phyloP scores from a whole-genome alignment of 2,329 filamentous ascomycete genomes.

The Thermoascus crustaceus region DNA sequence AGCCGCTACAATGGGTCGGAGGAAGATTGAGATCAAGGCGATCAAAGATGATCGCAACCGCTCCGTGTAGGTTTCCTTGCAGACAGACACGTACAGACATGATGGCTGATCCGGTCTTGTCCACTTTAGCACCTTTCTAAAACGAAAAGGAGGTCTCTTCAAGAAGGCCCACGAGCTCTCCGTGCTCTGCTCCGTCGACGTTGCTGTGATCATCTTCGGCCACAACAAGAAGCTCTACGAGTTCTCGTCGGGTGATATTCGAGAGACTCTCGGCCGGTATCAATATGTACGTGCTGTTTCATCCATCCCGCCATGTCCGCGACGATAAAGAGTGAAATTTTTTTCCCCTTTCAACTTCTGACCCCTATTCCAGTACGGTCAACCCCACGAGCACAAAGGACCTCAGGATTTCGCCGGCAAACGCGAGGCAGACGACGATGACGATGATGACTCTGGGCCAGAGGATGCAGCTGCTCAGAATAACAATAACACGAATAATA shows the following conservation, averaged over 20 bases:
- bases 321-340: slow-evolving; percentile 14
- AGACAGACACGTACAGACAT: background rate
- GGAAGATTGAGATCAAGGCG: slow-evolving; percentile 99
- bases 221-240: slow-evolving; percentile 99
- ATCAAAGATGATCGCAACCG: slow-evolving; percentile 98
- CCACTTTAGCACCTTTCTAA: slow-evolving; percentile 73
- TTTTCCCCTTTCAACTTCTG: background rate
- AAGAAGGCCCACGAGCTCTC: slow-evolving; percentile 99
- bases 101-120: slow-evolving; percentile 7
- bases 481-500: slow-evolving; percentile 26
- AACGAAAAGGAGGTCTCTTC: slow-evolving; percentile 96
- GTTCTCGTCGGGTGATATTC: slow-evolving; percentile 91
- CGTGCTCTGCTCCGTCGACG: slow-evolving; percentile 95
- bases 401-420: slow-evolving; percentile 84
- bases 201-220: slow-evolving; percentile 96
- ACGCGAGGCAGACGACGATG: slow-evolving; percentile 67
- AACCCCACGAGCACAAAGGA: slow-evolving; percentile 91
- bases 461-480: slow-evolving; percentile 51
- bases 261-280: slow-evolving; percentile 78
- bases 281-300: slow-evolving; percentile 64
- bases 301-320: slow-evolving; percentile 4
- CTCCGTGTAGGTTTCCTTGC: slow-evolving; percentile 68
- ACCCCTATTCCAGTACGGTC: slow-evolving; percentile 62
- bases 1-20: slow-evolving; percentile 66
- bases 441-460: slow-evolving; percentile 65